Evolutionary conservation across 495 filamentous ascomycete genomes (phyloP), one percentile per base, ranked within the genome.

Genomic region (Lasiosphaeria ovina): DNA sequence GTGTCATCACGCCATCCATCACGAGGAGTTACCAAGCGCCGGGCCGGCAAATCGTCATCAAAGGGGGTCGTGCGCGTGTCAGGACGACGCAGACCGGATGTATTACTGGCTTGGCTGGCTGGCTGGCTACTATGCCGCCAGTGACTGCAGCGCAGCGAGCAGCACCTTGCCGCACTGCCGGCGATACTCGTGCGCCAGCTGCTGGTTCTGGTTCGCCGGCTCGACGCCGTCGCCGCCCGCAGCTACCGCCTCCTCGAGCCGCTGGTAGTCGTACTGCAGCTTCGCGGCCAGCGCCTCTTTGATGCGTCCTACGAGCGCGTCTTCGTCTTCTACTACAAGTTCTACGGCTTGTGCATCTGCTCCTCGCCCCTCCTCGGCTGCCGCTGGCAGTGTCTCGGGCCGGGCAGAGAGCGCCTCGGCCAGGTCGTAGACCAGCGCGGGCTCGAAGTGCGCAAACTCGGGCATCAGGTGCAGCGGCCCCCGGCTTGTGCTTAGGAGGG

Each of bases 361-460:
- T 4, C 12, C 3, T 38, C 1, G 34, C 35, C n/a, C 35, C n/a
- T 16, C 1, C 48, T 11, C 53, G 45, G 54, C 10, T 49, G 51
- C 10, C 66, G 49, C n/a, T 68, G 24, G 12, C 51, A 11, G 8
- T 40, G 45, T n/a, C 31, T 35, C 57, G 67, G 62, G 32, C 63
- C 59, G 0, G 56, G 51, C 7, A 54, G 68, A 59, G 3, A 73
- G n/a, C n/a, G 61, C 59, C 12, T 52, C 40, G 7, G 68, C 63
- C 5, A 76, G 62, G 48, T 76, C 74, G 32, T 61, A 62, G 35
- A 81, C 54, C 45, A 81, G 68, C 6, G 72, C 72, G 16, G 75
- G 76, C 53, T 80, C 77, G 35, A 78, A 69, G 45, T 78, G 73
- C 4, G 65, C 61, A 16, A 81, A 75, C 44, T 65, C 63, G 9